A percentile compares a stretch with the other conserved stretches of the same genome.
phyloP scores from a whole-genome alignment of 352 stramenopile species.

The Pythium pectinolyticum region DNA sequence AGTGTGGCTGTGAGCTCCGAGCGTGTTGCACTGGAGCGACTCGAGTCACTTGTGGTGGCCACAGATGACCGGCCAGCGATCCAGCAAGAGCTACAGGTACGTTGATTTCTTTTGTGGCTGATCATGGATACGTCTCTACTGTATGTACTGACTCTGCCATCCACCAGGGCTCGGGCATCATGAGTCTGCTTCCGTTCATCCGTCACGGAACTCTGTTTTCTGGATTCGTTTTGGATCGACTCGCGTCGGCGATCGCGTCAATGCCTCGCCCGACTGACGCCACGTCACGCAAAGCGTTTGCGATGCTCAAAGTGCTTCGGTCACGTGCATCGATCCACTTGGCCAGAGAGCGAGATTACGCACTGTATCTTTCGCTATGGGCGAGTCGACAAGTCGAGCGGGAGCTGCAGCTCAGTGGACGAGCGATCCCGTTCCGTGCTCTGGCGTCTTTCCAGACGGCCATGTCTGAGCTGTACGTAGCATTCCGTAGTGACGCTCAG shows the following conservation, averaged over 20 bases:
- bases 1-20: constrained; percentile 45
- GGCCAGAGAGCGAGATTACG: constrained; percentile 67
- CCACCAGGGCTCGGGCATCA: constrained; percentile 45
- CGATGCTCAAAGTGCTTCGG: constrained; percentile 60
- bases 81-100: constrained; percentile 60
- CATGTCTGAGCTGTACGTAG: constrained; percentile 20
- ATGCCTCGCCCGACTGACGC: constrained; percentile 38
- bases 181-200: constrained; percentile 79
- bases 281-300: constrained; percentile 55
- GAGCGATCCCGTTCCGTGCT: constrained; percentile 5
- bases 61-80: constrained; percentile 53
- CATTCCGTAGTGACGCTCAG: too few species aligned
- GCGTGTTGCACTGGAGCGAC: constrained; percentile 44
- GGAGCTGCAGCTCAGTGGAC: constrained; percentile 5
- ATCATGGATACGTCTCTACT: not conserved
- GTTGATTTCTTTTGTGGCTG: not conserved
- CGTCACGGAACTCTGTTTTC: constrained; percentile 64
- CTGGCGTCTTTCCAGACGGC: constrained; percentile 21
- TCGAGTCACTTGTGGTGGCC: constrained; percentile 44
- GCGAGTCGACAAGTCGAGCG: constrained; percentile 11
- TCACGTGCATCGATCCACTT: constrained; percentile 61
- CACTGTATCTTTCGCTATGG: constrained; percentile 42
- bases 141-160: not conserved
- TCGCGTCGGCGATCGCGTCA: constrained; percentile 40
- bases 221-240: constrained; percentile 49